A percentile compares a stretch with the other conserved stretches of the same genome.
Evolutionary conservation across 2,329 filamentous ascomycete species (phyloP).

Genomic region (Coniosporium tulheliwenetii): DNA sequence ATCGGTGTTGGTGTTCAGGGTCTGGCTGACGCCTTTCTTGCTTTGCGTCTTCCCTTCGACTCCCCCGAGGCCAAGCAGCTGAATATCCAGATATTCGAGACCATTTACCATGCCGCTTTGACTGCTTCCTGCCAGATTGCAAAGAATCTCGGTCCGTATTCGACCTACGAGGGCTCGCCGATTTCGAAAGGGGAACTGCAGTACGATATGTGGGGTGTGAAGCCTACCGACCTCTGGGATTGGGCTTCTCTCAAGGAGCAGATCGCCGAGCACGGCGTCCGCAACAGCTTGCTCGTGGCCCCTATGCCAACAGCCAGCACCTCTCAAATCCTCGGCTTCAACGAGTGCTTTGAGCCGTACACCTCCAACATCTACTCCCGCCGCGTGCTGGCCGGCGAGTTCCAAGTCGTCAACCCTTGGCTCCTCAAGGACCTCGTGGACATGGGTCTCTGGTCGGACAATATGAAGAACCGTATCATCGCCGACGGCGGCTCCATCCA

Average conservation of each 20-base stretch:
- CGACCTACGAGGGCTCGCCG: conserved; percentile 83
- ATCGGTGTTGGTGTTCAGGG: conserved; percentile 95
- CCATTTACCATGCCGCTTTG: conserved; percentile 91
- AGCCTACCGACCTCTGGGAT: conserved; percentile 89
- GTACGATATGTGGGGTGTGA: conserved; percentile 97
- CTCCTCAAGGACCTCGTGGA: conserved; percentile 95
- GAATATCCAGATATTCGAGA: conserved; percentile 98
- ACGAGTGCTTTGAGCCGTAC: conserved; percentile 99
- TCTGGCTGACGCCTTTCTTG: conserved; percentile 94
- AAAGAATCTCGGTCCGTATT: conserved; percentile 68
- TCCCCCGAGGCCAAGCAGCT: conserved; percentile 85
- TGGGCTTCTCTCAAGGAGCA: conserved; percentile 80
- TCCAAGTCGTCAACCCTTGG: conserved; percentile 99
- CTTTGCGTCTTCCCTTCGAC: conserved; percentile 91
- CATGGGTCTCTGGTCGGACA: conserved; percentile 94
- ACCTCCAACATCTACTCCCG: conserved; percentile 99
- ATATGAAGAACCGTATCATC: conserved; percentile 99
- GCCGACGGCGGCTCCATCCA: conserved; percentile 91
- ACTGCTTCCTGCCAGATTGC: conserved; percentile 81
- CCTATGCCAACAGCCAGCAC: conserved; percentile 98
- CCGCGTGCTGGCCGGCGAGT: conserved; percentile 92
- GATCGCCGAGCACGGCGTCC: conserved; percentile 83
- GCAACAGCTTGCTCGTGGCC: conserved; percentile 87
- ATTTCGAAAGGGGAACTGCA: conserved; percentile 92
- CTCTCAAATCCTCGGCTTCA: conserved; percentile 95